These are phyloP conservation scores for Chlamydomonas incerta DNA, from an alignment of 139 green algal genomes.

Conservation along the genomic window DNA sequence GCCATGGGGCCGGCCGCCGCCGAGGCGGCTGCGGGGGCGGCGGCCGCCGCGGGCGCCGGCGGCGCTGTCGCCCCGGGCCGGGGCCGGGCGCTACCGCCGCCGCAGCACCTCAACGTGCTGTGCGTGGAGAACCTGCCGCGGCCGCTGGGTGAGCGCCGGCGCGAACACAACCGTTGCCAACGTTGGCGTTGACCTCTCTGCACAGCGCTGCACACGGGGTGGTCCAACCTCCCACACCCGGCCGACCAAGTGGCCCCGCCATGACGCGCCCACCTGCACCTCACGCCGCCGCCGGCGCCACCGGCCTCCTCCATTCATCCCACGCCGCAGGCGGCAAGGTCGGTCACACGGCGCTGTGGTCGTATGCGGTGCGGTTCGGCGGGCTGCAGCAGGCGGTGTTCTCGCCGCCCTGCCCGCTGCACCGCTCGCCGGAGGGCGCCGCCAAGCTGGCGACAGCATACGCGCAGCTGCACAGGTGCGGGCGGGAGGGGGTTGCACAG, in stretches of 20 bases:
- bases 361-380: conserved; percentile 57
- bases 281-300: too few relatives aligned
- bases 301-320: too few relatives aligned
- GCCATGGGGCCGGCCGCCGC: conserved; percentile 19
- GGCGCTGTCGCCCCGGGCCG: conserved; percentile 18
- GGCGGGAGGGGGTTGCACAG: too few relatives aligned
- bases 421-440: neutral
- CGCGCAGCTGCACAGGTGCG: conserved; percentile 32
- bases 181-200: too few relatives aligned
- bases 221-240: too few relatives aligned
- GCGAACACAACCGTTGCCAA: too few relatives aligned
- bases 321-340: conserved; percentile 46
- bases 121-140: conserved; percentile 47
- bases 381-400: conserved; percentile 23
- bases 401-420: conserved; percentile 27
- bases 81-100: neutral
- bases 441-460: conserved; percentile 29
- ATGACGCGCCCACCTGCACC: too few relatives aligned
- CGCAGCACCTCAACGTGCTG: conserved; percentile 23
- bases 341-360: conserved; percentile 66
- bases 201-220: too few relatives aligned
- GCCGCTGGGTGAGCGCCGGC: conserved; percentile 47
- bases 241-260: too few relatives aligned
- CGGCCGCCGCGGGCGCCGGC: neutral
- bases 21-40: neutral